These are phyloP conservation scores for Truncatella angustata DNA, from an alignment of 2,329 filamentous ascomycete genomes.

Conservation along the genomic window DNA sequence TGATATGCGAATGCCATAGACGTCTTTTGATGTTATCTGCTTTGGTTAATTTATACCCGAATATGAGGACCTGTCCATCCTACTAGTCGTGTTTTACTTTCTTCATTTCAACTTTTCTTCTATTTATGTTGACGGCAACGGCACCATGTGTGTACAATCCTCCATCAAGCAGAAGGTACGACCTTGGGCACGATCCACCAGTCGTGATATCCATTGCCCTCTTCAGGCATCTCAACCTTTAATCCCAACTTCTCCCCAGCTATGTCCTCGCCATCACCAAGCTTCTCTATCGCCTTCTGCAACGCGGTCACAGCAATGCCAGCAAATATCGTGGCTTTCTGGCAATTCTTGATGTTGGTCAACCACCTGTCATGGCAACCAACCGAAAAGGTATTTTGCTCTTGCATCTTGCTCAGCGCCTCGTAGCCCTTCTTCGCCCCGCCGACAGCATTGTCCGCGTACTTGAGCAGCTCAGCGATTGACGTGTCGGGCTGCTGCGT, in stretches of 20 bases:
- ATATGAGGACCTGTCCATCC: too few species aligned
- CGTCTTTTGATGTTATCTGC: not conserved
- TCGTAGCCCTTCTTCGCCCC: constrained; percentile 57
- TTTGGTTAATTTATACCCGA: not conserved
- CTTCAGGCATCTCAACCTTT: constrained; percentile 50
- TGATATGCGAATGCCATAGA: not conserved
- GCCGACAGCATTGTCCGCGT: constrained; percentile 44
- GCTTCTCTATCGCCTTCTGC: constrained; percentile 50
- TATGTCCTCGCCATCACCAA: constrained; percentile 8
- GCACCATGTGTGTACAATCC: too few species aligned
- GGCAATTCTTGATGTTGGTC: constrained; percentile 54
- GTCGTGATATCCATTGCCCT: constrained; percentile 57
- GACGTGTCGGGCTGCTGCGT: constrained; percentile 37
- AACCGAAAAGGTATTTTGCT: constrained; percentile 52
- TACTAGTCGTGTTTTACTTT: too few species aligned
- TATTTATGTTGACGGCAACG: too few species aligned
- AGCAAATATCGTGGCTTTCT: constrained; percentile 70
- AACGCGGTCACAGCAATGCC: constrained; percentile 62
- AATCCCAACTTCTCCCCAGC: constrained; percentile 32
- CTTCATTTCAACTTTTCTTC: not conserved
- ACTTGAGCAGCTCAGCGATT: constrained; percentile 39
- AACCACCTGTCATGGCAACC: constrained; percentile 63
- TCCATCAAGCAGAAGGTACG: constrained; percentile 13
- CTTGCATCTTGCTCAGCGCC: constrained; percentile 49
- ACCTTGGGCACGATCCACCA: constrained; percentile 64